These are phyloP conservation scores for Termitomyces bulborhizus DNA, from an alignment of 768 basidiomycete genomes.

Conservation along the genomic window DNA sequence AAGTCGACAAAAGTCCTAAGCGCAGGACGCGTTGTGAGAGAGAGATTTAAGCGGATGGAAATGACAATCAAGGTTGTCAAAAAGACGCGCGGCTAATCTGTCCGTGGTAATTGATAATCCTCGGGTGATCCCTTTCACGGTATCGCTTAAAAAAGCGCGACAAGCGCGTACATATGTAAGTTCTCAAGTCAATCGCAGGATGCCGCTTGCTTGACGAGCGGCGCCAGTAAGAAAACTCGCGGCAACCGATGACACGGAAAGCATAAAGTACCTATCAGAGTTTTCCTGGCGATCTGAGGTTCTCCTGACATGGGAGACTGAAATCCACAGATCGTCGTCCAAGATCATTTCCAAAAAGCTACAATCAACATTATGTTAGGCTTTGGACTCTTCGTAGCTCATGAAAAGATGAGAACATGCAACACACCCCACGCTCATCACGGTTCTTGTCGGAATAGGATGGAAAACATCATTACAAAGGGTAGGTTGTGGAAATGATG, in stretches of 20 bases:
- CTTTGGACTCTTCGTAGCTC: no score
- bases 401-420: no score
- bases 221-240: not conserved
- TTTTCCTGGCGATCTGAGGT: not conserved
- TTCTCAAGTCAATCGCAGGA: no score
- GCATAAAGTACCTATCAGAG: no score
- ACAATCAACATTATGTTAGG: not conserved
- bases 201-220: not conserved
- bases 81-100: not conserved
- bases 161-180: not conserved
- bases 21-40: not conserved
- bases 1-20: not conserved
- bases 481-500: no score
- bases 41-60: not conserved
- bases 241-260: not conserved
- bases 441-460: not conserved
- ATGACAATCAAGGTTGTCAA: not conserved
- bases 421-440: not conserved
- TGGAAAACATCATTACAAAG: no score
- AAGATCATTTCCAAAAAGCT: not conserved
- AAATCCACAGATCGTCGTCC: not conserved
- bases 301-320: not conserved
- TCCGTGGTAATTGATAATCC: not conserved
- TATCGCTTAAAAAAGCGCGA: not conserved
- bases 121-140: not conserved